Percentiles rank a stretch among this genome's conserved stretches.
Conservation (phyloP, 441 rosid genomes). For the Bruguiera hainesii region DNA sequence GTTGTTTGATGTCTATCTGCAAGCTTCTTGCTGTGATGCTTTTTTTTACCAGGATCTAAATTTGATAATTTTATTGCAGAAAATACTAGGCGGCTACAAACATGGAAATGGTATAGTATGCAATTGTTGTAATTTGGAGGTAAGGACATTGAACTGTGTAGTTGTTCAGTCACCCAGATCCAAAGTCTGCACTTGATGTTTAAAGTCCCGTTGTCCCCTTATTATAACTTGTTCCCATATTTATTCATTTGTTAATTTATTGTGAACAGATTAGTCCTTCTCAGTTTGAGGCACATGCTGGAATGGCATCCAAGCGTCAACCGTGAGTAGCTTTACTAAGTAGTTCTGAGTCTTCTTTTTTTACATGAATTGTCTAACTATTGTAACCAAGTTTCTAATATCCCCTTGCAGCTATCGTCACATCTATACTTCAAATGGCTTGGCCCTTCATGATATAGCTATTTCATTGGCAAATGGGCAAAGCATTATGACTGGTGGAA, state of each 20-base stretch:
- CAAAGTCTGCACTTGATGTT: constrained; percentile 3
- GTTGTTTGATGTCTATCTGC: constrained; percentile 15
- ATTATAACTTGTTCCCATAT: too few relatives aligned
- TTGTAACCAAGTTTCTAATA: constrained; percentile 10
- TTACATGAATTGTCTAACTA: neutral
- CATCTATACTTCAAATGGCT: constrained; percentile 80
- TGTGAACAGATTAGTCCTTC: constrained; percentile 89
- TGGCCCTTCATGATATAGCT: constrained; percentile 92
- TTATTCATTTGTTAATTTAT: constrained; percentile 3
- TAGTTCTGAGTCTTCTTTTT: neutral
- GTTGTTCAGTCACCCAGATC: neutral
- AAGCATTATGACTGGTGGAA: constrained; percentile 53
- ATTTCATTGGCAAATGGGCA: constrained; percentile 76
- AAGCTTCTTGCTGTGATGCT: constrained; percentile 5
- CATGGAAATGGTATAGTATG: constrained; percentile 85
- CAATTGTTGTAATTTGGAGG: constrained; percentile 81
- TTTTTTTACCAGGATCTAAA: neutral
- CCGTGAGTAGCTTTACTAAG: constrained; percentile 60
- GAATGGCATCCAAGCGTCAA: constrained; percentile 97
- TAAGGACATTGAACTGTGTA: constrained; percentile 20
- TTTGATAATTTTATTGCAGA: constrained; percentile 38
- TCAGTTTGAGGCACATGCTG: constrained; percentile 98
- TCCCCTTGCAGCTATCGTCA: constrained; percentile 75
- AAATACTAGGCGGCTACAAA: constrained; percentile 73
- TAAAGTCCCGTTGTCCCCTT: neutral